Conservation (phyloP, 768 basidiomycete species). For the Trametes elegans region DNA sequence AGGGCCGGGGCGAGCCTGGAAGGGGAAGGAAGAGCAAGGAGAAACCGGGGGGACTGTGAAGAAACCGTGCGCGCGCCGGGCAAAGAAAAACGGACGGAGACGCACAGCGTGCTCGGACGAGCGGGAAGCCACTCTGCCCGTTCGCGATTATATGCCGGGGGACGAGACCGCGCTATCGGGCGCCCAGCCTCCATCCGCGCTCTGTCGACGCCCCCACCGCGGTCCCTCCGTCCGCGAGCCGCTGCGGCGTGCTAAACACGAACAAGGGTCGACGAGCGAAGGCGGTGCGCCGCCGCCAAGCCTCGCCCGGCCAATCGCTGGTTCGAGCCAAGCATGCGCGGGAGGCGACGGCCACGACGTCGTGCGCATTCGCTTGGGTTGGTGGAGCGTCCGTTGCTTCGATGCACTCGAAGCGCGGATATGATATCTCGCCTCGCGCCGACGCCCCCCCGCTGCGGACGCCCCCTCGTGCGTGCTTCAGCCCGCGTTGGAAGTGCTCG, state of each 20-base stretch:
- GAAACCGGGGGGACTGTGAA: too few species aligned
- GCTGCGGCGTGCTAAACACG: neutral
- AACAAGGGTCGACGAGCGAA: neutral
- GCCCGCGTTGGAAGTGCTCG: neutral
- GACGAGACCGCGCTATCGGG: constrained; percentile 5
- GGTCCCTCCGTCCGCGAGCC: neutral
- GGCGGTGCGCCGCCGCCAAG: constrained; percentile 13
- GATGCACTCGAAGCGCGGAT: constrained; percentile 2
- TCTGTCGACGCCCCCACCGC: neutral
- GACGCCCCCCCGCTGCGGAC: neutral
- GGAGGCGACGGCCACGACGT: too few species aligned
- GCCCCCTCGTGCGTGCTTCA: neutral
- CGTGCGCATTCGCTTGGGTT: neutral
- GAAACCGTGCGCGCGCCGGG: constrained; percentile 6
- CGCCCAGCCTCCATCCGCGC: constrained; percentile 4
- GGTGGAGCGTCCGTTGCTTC: constrained; percentile 8
- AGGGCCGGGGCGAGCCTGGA: constrained; percentile 9
- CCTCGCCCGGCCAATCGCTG: constrained; percentile 11
- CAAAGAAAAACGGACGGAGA: constrained; percentile 16
- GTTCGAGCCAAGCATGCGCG: constrained; percentile 12
- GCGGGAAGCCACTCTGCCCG: neutral
- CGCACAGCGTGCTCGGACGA: constrained; percentile 20
- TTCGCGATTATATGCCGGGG: neutral
- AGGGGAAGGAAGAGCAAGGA: neutral
- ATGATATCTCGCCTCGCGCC: constrained; percentile 7